Evolutionary conservation across 2,329 filamentous ascomycete species (phyloP).

Genomic region (Trichoderma aggressivum): DNA sequence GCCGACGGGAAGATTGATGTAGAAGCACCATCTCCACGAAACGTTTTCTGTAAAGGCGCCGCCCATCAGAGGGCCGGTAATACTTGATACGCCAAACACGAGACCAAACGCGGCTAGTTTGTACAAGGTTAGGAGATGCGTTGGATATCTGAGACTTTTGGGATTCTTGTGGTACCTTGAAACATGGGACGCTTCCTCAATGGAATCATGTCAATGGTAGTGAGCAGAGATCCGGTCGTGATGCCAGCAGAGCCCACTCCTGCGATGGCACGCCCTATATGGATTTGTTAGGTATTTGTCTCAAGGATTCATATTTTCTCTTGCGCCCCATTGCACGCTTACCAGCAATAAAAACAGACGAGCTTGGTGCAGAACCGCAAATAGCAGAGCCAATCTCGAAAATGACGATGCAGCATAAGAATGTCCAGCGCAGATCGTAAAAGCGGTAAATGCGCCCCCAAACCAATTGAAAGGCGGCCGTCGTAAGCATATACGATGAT

Average conservation of each 20-base stretch:
- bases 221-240: slow-evolving; percentile 54
- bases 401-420: slow-evolving; percentile 46
- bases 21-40: slow-evolving; percentile 58
- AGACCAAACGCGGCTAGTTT: slow-evolving; percentile 48
- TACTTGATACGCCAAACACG: slow-evolving; percentile 53
- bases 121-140: slow-evolving; percentile 15
- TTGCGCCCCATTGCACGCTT: not conserved
- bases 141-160: not conserved
- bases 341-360: slow-evolving; percentile 53
- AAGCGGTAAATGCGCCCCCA: slow-evolving; percentile 55
- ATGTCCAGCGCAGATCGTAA: slow-evolving; percentile 48
- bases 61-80: slow-evolving; percentile 52
- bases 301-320: not conserved
- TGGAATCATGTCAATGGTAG: slow-evolving; percentile 57
- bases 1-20: slow-evolving; percentile 56
- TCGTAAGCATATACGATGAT: slow-evolving; percentile 59
- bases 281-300: not conserved
- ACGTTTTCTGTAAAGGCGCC: slow-evolving; percentile 49
- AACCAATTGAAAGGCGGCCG: slow-evolving; percentile 50
- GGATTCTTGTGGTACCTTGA: slow-evolving; percentile 35
- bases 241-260: slow-evolving; percentile 56
- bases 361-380: slow-evolving; percentile 54
- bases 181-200: slow-evolving; percentile 59
- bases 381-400: slow-evolving; percentile 55
- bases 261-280: slow-evolving; percentile 46